These are phyloP conservation scores for Oryza brachyantha DNA, from an alignment of 176 grass and related monocot genomes.

Conservation along the genomic window DNA sequence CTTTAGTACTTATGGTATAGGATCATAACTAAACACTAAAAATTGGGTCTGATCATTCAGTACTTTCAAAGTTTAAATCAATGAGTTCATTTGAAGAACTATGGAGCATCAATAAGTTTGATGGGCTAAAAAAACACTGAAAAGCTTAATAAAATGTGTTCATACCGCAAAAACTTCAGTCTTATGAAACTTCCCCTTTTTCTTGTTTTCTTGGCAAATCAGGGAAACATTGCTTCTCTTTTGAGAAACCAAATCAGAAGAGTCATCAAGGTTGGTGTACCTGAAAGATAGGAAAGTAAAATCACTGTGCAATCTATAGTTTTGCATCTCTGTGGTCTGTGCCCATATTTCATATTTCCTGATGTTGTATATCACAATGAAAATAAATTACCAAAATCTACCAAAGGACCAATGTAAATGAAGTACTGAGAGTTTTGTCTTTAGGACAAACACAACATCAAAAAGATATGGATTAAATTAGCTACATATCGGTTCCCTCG, in stretches of 20 bases:
- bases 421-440: not conserved
- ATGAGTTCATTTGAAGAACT: not conserved
- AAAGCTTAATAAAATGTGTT: not conserved
- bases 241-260: constrained; percentile 39
- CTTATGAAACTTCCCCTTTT: constrained; percentile 52
- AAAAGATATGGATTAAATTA: constrained; percentile 12
- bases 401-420: not conserved
- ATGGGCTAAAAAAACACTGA: not conserved
- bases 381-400: not conserved
- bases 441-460: not conserved
- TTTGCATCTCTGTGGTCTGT: not conserved
- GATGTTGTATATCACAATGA: not conserved
- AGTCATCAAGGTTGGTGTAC: constrained; percentile 48
- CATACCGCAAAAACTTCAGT: constrained; percentile 35
- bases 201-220: constrained; percentile 49
- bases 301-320: constrained; percentile 1
- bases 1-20: not conserved
- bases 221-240: constrained; percentile 53
- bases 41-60: not conserved
- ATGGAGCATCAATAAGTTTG: not conserved
- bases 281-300: constrained; percentile 39
- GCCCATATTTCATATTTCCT: not conserved
- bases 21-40: constrained; percentile 4
- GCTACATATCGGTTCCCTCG: not conserved
- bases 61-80: constrained; percentile 6